Base-by-base conservation (phyloP, 345 rosid species). In the Zanthoxylum bungeanum region DNA sequence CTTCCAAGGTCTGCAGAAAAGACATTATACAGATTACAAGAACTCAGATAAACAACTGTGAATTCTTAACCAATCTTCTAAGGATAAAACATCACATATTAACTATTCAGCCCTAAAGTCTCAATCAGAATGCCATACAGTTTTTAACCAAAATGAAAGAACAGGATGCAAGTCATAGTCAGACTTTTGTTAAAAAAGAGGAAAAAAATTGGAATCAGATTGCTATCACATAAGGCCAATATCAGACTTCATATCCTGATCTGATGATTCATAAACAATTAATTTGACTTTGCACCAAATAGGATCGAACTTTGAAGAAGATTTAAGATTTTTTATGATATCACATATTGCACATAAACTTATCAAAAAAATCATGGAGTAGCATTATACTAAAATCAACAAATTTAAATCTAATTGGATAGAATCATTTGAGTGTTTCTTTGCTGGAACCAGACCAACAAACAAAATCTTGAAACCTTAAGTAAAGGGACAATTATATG, bases 1-100 rank as follows among this genome's bases (percentile, higher is more conserved):
- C 94, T 81, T 82, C 73, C 61, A 93, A 78, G 66, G 73, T 88
- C 98, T 93, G 92, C 77, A 87, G 31, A 62, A 75, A 69, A 55
- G 28, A 27, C 40, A 58, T 44, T 30, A 31, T 9, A 30, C 39
- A 68, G 62, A 31, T 49, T 42, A 60, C 27, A 71, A 30, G 28
- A 64, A 46, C 56, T 46, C 27, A 64, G 16, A 28, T 27, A 44
- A 69, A 7, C 24, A 44, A 44, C 49, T 14, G 19, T 4, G 28
- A 17, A 50, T 21, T 2, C 16, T 0, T 2, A 22, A 14, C 40
- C 56, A 47, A 28, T 51, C 31, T 66, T 51, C 22, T 34, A 36
- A 50, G 31, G 27, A 19, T 46, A 47, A 28, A 64, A n/a, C 25
- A 19, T 12, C 42, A 63, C 25, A 65, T 25, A 65, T 19, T 31